These are phyloP conservation scores for Penicillium tannophilum DNA, from an alignment of 495 filamentous ascomycete species.

Conservation along the genomic window DNA sequence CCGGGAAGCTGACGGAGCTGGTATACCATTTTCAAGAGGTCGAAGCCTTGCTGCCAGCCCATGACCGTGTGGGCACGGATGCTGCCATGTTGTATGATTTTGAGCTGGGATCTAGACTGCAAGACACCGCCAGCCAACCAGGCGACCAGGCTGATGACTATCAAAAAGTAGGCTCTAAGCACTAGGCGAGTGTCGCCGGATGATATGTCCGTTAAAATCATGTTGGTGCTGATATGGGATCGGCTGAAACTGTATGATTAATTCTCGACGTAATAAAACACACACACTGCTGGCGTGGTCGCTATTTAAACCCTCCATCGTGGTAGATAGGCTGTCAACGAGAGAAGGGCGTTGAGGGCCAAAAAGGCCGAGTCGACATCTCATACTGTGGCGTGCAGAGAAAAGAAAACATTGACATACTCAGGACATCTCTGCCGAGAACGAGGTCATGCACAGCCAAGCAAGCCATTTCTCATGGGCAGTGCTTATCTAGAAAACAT, in stretches of 20 bases:
- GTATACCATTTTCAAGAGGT: neutral
- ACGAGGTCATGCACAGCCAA: neutral
- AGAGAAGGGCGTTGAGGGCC: neutral
- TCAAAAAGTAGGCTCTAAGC: neutral
- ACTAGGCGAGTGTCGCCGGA: neutral
- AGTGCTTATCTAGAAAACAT: neutral
- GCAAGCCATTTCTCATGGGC: neutral
- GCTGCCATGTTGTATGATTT: neutral
- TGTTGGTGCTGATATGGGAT: neutral
- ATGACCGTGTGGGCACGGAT: neutral
- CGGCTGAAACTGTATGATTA: neutral
- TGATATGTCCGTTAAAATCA: neutral
- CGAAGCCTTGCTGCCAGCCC: neutral
- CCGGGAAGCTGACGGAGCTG: neutral
- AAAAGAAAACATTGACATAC: neutral
- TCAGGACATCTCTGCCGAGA: neutral
- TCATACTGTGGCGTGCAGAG: neutral
- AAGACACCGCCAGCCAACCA: neutral
- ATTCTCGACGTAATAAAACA: neutral
- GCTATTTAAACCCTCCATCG: neutral
- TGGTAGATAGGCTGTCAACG: neutral
- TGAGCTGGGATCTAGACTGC: neutral
- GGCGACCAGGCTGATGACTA: neutral
- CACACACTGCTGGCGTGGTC: neutral
- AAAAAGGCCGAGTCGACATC: neutral